Evolutionary conservation across 1,284 basidiomycete species (phyloP), one percentile per base, ranked within the genome.

Genomic region (Agroathelia rolfsii): DNA sequence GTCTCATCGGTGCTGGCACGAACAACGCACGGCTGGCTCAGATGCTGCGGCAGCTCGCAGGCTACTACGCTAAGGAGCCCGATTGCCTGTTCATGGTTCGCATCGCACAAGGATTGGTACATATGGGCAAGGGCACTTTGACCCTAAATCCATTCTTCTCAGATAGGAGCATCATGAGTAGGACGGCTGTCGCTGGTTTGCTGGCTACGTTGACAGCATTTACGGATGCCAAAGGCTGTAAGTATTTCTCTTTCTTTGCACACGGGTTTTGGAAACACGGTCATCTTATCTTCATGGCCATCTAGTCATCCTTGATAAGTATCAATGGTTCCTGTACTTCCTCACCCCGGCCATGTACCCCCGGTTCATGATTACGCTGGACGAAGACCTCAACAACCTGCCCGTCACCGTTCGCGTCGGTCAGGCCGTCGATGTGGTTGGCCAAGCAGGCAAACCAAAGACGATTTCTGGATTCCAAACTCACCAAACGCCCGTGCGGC

Each of bases 61-160:
- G 85, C 10, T 99, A 98, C 64, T 99, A 98, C 59, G 75, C 86
- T 61, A 97, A 96, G 59, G 95, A 99, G 58, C 79, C 92, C 3
- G 92, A 98, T 53, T 95, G 90, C 51, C 61, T 98, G 47, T 98
- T 99, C 60, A 87, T 90, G 70, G 94, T 97, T 9, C 81, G 95
- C 37, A 78, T 98, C 35, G 88, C 94, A 3, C 94, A 98, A 58
- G 95, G 95, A 14, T 59, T 98, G 41, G 85, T 98, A 10, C 89
- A 97, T 57, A 94, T 98, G 93, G 95, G 95, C 59, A 99, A 98
- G 63, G 95, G 95, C 23, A 96, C 92, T 6, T 85, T 99, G 49
- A 87, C 89, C n/a, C 68, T 99, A 51, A 96, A 94, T 55, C 94
- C 95, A 2, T 98, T 94, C 78, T 97, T 90, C 71, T 76, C 75